Conservation (phyloP, 2,329 filamentous ascomycete genomes). For the Fusarium proliferatum region DNA sequence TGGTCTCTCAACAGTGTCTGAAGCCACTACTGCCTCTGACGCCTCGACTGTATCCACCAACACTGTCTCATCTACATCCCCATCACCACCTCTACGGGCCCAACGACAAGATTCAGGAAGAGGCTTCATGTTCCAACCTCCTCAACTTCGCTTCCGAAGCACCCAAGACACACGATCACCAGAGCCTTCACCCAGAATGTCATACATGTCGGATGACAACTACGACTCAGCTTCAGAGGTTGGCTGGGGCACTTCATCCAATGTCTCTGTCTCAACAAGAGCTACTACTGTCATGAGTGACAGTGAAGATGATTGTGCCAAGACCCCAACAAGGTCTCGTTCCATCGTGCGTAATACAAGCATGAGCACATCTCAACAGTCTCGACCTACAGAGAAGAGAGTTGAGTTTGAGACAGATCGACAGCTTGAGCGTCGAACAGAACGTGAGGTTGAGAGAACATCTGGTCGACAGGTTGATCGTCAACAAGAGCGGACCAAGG, state of each 20-base stretch:
- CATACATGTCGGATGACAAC: slow-evolving; percentile 42
- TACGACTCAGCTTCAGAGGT: slow-evolving; percentile 43
- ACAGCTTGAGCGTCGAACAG: slow-evolving; percentile 25
- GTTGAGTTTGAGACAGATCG: slow-evolving; percentile 32
- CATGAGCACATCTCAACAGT: slow-evolving; percentile 27
- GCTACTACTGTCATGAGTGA: slow-evolving; percentile 40
- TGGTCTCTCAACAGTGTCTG: slow-evolving; percentile 42
- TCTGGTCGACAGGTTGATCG: slow-evolving; percentile 26
- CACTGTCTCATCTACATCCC: slow-evolving; percentile 5
- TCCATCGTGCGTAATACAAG: slow-evolving; percentile 33
- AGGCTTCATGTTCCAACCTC: slow-evolving; percentile 41
- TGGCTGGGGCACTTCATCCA: slow-evolving; percentile 38
- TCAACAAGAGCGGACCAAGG: slow-evolving; percentile 34
- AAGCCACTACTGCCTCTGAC: slow-evolving; percentile 34
- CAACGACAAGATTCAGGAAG: slow-evolving; percentile 19
- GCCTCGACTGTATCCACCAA: slow-evolving; percentile 9
- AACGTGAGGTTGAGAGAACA: slow-evolving; percentile 12
- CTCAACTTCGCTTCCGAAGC: slow-evolving; percentile 41
- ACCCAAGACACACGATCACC: slow-evolving; percentile 32
- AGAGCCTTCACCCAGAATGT: slow-evolving; percentile 37
- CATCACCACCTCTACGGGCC: slow-evolving; percentile 9
- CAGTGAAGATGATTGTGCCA: slow-evolving; percentile 39
- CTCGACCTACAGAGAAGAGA: slow-evolving; percentile 31
- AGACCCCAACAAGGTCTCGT: slow-evolving; percentile 36
- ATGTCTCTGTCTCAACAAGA: slow-evolving; percentile 37